Conservation (phyloP, 208 protist species). For the Novymonas esmeraldas region DNA sequence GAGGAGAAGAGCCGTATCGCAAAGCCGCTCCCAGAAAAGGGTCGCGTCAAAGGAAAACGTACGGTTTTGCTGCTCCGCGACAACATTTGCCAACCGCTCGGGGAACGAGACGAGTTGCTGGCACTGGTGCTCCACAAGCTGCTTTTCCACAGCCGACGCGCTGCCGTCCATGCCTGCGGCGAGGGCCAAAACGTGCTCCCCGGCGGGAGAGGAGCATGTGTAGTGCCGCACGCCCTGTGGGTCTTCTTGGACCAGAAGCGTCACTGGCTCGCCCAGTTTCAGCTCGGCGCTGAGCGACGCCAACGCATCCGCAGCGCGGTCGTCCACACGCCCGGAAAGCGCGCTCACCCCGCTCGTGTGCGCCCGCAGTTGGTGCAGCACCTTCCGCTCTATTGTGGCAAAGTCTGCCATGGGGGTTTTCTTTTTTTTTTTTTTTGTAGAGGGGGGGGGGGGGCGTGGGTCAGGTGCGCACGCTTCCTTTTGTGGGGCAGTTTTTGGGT, state of each 20-base stretch:
- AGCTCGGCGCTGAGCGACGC: constrained; percentile 11
- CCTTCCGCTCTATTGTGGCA: neutral
- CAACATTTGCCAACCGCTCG: constrained; percentile 28
- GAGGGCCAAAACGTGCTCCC: constrained; percentile 8
- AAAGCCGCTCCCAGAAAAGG: constrained; percentile 30
- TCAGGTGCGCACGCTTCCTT: too few species aligned
- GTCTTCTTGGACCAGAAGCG: neutral
- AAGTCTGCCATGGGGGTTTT: constrained; percentile 8
- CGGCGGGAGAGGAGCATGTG: constrained; percentile 12
- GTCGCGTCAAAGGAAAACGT: constrained; percentile 18
- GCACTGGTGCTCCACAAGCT: constrained; percentile 21
- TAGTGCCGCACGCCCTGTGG: constrained; percentile 4
- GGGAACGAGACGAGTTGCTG: constrained; percentile 32
- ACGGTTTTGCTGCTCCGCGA: neutral
- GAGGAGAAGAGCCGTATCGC: constrained; percentile 27
- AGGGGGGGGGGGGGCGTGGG: too few species aligned
- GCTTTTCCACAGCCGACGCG: neutral
- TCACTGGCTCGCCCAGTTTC: constrained; percentile 11
- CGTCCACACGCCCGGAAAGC: neutral
- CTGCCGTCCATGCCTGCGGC: constrained; percentile 2
- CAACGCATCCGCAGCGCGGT: neutral
- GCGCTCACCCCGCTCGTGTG: neutral
- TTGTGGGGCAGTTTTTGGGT: too few species aligned
- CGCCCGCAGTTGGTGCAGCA: neutral
- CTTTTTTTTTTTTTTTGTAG: neutral